These are phyloP conservation scores for Bipolaris bicolor DNA, from an alignment of 2,329 filamentous ascomycete genomes.

Conservation along the genomic window DNA sequence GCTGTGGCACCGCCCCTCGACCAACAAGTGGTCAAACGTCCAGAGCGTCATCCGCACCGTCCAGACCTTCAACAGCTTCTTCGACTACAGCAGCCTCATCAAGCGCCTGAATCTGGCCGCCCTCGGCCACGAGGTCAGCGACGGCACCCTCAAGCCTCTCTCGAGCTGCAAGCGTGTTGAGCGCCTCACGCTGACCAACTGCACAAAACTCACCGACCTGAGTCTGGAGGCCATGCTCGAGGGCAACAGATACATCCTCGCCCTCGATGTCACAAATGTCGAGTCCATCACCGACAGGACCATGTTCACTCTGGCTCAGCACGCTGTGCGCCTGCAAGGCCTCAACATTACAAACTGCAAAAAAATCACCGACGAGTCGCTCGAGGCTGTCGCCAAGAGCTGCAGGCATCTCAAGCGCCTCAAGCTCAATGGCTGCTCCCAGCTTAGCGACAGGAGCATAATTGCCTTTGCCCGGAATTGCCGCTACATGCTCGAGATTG, in stretches of 20 bases:
- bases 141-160: slow-evolving; percentile 85
- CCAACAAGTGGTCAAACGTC: slow-evolving; percentile 84
- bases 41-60: slow-evolving; percentile 81
- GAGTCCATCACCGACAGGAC: slow-evolving; percentile 81
- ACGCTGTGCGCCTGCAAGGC: slow-evolving; percentile 86
- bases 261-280: slow-evolving; percentile 86
- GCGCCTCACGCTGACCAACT: slow-evolving; percentile 89
- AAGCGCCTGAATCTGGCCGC: slow-evolving; percentile 89
- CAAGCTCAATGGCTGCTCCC: slow-evolving; percentile 91
- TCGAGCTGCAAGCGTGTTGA: slow-evolving; percentile 88
- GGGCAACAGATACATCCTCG: slow-evolving; percentile 80
- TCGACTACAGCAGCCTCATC: slow-evolving; percentile 87
- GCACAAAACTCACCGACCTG: slow-evolving; percentile 80
- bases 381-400: slow-evolving; percentile 78
- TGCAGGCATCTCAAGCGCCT: slow-evolving; percentile 90
- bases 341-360: slow-evolving; percentile 89
- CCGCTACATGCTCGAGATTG: slow-evolving; percentile 93
- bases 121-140: slow-evolving; percentile 77
- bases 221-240: slow-evolving; percentile 81
- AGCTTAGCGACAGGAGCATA: slow-evolving; percentile 82
- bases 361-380: slow-evolving; percentile 83
- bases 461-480: slow-evolving; percentile 86
- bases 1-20: slow-evolving; percentile 92
- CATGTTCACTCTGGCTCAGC: slow-evolving; percentile 75
- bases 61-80: slow-evolving; percentile 74